Base-by-base conservation (phyloP, 2,329 filamentous ascomycete genomes). In the Verticillium dahliae region DNA sequence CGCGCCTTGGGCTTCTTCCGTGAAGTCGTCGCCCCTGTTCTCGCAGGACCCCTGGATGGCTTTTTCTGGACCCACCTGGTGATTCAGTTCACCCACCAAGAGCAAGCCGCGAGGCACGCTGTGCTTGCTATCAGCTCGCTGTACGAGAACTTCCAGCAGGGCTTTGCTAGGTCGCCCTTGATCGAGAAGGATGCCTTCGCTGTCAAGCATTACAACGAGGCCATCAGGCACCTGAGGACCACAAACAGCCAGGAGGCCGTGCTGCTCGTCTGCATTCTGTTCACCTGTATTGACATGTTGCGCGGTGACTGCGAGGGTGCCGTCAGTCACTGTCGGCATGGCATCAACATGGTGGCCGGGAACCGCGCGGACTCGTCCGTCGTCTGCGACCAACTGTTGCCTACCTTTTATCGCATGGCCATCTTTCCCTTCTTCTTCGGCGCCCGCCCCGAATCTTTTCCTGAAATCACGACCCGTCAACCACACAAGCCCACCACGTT, bases 261-360 rank as follows among this genome's bases (percentile, higher is more conserved):
- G 3, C 65, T 80, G 2, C 62, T 78, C 0, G 72, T 76, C 0
- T 80, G 77, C 61, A 62, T 78, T 2, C 66, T 80, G 15, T 80
- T 80, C 61, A 70, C 76, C 39, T 80, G 76, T 63, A 75, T 80
- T 60, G 78, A 80, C 63, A 73, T 77, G 61, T 67, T 80, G 1
- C 72, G 73, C 1, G 75, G 72, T 9, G 71, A 79, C 65, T 67
- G 66, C 18, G 65, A 69, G 6, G 68, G 70, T 3, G 77, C 76
- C 1, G 69, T 74, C 4, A 68, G 68, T 9, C 78, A 80, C 60
- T 73, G 71, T 4, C 69, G 69, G 0, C 76, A 79, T 60, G 78
- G 77, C 10, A 69, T 77, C 15, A 64, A 64, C 15, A 70, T 80
- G 1, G 68, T 77, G 6, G 73, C 73, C 58, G 65, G 65, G 0